Conservation (phyloP, 78 protist species). For the Thecamonas trahens region DNA sequence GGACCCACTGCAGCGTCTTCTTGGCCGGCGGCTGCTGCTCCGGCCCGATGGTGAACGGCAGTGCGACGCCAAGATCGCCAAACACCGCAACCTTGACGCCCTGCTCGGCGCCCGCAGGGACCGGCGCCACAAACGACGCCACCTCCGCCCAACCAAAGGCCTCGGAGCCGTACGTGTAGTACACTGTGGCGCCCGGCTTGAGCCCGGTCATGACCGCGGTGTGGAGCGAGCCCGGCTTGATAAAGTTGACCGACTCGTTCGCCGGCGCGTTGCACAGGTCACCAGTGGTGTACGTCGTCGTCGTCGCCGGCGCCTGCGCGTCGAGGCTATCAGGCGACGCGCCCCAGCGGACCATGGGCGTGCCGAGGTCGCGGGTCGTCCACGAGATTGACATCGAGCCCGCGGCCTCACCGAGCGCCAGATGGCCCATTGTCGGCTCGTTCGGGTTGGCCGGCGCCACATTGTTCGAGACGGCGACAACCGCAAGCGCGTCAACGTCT, state of each 20-base stretch:
- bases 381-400: background rate
- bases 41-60: too few species aligned
- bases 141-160: background rate
- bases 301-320: background rate
- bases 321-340: background rate
- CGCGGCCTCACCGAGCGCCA: background rate
- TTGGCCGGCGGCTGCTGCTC: background rate
- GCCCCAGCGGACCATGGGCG: background rate
- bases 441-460: background rate
- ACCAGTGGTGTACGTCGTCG: background rate
- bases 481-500: too few species aligned
- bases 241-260: too few species aligned
- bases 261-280: background rate
- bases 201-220: background rate
- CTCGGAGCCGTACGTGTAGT: constrained; percentile 4
- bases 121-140: background rate
- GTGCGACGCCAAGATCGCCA: background rate
- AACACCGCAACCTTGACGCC: background rate
- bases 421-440: background rate
- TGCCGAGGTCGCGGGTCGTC: background rate
- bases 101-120: background rate
- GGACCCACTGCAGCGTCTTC: background rate
- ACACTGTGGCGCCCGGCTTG: background rate
- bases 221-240: too few species aligned
- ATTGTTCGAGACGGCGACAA: background rate